phyloP scores from a whole-genome alignment of 805 yeast species.

The Saturnispora silvae region DNA sequence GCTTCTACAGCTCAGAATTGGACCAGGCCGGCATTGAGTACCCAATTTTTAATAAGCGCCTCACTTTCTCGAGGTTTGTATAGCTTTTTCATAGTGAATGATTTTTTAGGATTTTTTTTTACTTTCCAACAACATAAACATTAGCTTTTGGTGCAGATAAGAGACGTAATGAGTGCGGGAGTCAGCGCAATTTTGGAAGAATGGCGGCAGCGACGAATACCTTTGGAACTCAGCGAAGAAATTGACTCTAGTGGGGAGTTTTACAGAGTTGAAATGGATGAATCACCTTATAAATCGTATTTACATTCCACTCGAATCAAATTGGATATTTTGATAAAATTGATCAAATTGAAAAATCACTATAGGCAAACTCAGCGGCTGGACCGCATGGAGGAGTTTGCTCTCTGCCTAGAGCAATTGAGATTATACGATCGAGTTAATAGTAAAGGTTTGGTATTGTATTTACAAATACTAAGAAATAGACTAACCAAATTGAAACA shows the following conservation, averaged over 20 bases:
- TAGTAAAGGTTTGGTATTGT: no score
- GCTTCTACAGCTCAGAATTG: constrained; percentile 2
- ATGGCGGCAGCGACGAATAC: constrained; percentile 1
- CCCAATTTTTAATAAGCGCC: constrained; percentile 2
- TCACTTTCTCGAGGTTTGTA: neutral
- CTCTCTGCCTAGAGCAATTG: no score
- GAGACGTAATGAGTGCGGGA: no score
- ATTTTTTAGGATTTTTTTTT: no score
- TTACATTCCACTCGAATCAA: constrained; percentile 1
- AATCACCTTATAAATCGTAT: constrained; percentile 2
- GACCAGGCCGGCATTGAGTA: neutral
- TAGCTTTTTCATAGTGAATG: no score
- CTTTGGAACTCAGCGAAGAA: neutral
- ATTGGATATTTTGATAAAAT: neutral
- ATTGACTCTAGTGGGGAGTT: neutral
- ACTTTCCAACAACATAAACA: no score
- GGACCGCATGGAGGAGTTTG: no score
- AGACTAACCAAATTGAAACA: neutral
- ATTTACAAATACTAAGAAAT: constrained; percentile 5
- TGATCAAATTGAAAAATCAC: neutral
- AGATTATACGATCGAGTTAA: no score
- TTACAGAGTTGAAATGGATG: neutral
- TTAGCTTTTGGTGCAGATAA: no score
- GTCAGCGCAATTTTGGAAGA: no score
- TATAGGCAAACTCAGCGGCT: no score